Evolutionary conservation across 2,329 filamentous ascomycete species (phyloP).

Genomic region (Trichoderma arundinaceum): DNA sequence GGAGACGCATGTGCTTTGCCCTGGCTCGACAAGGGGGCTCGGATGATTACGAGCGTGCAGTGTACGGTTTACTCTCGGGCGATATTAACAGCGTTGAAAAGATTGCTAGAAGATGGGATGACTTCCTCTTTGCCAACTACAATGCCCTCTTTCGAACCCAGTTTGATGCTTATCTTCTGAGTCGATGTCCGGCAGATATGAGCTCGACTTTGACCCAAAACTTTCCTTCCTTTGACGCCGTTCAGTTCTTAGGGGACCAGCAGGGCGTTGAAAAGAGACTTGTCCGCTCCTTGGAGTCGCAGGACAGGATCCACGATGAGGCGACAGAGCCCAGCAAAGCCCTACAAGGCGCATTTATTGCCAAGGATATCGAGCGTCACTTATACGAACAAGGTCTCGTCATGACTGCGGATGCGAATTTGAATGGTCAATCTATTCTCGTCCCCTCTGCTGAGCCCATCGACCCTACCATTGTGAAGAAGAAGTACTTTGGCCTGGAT

Average conservation of each 20-base stretch:
- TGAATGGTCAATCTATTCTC: slow-evolving; percentile 38
- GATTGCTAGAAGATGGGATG: slow-evolving; percentile 81
- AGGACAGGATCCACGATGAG: slow-evolving; percentile 61
- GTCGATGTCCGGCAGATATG: slow-evolving; percentile 58
- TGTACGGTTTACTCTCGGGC: slow-evolving; percentile 88
- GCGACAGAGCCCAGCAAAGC: slow-evolving; percentile 71
- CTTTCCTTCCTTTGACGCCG: slow-evolving; percentile 68
- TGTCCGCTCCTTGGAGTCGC: slow-evolving; percentile 64
- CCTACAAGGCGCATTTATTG: slow-evolving; percentile 76
- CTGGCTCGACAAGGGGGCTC: slow-evolving; percentile 71
- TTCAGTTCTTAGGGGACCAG: slow-evolving; percentile 65
- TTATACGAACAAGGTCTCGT: slow-evolving; percentile 63
- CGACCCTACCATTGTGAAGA: slow-evolving; percentile 46
- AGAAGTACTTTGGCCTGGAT: slow-evolving; percentile 59
- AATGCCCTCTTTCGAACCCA: slow-evolving; percentile 82
- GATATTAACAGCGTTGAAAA: slow-evolving; percentile 78
- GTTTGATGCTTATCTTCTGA: slow-evolving; percentile 73
- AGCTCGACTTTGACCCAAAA: slow-evolving; percentile 61
- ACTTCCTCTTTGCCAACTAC: slow-evolving; percentile 84
- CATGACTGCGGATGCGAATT: slow-evolving; percentile 39
- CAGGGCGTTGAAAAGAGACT: slow-evolving; percentile 61
- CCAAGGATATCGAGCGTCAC: slow-evolving; percentile 63
- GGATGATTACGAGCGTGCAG: slow-evolving; percentile 82
- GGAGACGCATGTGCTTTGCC: slow-evolving; percentile 78
- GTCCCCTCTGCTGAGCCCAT: slow-evolving; percentile 37